These are phyloP conservation scores for Globisporangium nagaii DNA, from an alignment of 352 stramenopile genomes.

Conservation along the genomic window DNA sequence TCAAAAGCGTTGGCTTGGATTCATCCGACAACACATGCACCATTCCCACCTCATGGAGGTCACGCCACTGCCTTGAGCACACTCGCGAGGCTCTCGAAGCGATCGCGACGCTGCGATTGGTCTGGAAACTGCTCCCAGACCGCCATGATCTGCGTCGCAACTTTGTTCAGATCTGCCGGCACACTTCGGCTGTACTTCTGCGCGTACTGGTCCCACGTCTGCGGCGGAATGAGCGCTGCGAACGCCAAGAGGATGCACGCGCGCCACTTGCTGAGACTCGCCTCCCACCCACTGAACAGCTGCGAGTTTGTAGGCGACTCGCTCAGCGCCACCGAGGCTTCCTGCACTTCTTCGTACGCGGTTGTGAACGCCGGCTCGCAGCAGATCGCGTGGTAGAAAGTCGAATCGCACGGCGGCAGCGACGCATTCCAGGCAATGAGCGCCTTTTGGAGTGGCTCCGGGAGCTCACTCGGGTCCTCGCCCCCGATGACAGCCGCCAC, in stretches of 20 bases:
- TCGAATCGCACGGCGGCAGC: constrained; percentile 66
- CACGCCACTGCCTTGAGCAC: constrained; percentile 23
- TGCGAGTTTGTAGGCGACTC: constrained; percentile 25
- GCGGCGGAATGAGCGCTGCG: constrained; percentile 55
- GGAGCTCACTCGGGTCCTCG: constrained; percentile 58
- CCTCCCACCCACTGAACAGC: constrained; percentile 45
- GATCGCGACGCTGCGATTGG: constrained; percentile 43
- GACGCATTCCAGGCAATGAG: constrained; percentile 63
- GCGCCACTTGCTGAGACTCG: constrained; percentile 51
- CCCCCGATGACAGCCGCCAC: constrained; percentile 45
- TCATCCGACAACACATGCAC: too few species aligned
- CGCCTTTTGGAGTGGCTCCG: constrained; percentile 29
- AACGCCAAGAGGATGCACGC: constrained; percentile 63
- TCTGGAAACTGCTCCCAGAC: constrained; percentile 50
- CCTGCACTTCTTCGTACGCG: constrained; percentile 58
- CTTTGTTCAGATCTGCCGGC: constrained; percentile 37
- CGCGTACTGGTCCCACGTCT: constrained; percentile 61
- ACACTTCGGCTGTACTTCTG: constrained; percentile 45
- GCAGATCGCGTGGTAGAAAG: constrained; percentile 73
- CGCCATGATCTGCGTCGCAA: constrained; percentile 23
- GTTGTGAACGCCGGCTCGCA: constrained; percentile 64
- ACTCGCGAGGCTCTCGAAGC: constrained; percentile 40
- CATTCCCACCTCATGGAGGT: too few species aligned
- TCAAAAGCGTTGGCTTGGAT: too few species aligned
- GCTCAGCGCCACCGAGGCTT: constrained; percentile 40